phyloP scores from a whole-genome alignment of 1,284 basidiomycete species.

The Peniophora sp. region DNA sequence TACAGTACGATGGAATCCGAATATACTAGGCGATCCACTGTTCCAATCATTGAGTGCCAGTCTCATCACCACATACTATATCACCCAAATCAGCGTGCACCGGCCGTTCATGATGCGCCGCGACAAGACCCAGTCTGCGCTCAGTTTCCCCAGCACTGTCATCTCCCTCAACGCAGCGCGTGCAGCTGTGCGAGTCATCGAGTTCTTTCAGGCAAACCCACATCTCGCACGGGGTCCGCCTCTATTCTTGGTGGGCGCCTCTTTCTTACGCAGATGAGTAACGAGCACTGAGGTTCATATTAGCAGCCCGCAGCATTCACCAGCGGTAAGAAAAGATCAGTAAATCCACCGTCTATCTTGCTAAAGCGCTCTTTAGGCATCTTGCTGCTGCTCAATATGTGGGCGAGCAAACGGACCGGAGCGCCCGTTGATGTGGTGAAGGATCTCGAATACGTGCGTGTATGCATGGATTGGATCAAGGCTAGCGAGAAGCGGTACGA shows the following conservation, averaged over 20 bases:
- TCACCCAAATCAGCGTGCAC: conserved; percentile 48
- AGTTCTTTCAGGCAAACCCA: neutral
- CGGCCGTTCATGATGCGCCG: conserved; percentile 53
- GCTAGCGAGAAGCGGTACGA: too few relatives aligned
- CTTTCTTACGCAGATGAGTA: neutral
- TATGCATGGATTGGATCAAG: neutral
- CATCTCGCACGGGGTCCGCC: neutral
- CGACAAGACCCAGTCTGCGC: conserved; percentile 28
- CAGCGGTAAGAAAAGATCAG: too few relatives aligned
- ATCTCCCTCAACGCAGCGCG: conserved; percentile 58
- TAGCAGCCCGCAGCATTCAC: too few relatives aligned
- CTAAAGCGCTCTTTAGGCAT: too few relatives aligned
- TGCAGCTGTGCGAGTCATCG: conserved; percentile 19
- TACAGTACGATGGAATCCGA: conserved; percentile 48
- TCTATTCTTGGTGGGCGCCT: conserved; percentile 4
- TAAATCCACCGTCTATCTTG: too few relatives aligned
- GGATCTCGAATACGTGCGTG: neutral
- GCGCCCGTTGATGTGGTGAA: neutral
- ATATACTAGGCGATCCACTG: conserved; percentile 31
- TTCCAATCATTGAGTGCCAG: conserved; percentile 43
- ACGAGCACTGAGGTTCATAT: neutral
- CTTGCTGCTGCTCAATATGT: neutral
- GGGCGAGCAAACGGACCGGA: neutral
- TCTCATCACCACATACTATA: conserved; percentile 49
- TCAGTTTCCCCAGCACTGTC: conserved; percentile 47